Conservation (phyloP, 441 rosid species). For the Erodium trifolium region DNA sequence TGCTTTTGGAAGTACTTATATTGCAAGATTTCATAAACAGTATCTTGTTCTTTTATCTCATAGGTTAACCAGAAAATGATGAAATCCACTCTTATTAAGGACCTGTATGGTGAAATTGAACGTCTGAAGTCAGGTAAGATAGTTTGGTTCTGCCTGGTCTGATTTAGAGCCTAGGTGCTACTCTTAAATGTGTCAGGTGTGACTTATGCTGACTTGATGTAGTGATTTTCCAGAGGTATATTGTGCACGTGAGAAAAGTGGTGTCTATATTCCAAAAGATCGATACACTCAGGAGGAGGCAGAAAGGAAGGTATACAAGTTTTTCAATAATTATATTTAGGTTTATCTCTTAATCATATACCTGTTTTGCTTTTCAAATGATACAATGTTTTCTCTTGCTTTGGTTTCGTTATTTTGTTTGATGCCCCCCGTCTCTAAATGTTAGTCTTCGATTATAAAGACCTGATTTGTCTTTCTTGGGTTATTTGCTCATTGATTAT, state of each 20-base stretch:
- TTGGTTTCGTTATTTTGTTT: too few species aligned
- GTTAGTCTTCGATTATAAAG: neutral
- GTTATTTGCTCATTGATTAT: neutral
- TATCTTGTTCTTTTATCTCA: neutral
- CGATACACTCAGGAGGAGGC: slow-evolving; percentile 88
- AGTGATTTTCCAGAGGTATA: slow-evolving; percentile 60
- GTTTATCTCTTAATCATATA: too few species aligned
- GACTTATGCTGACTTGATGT: neutral
- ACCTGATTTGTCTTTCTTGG: neutral
- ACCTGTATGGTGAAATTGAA: slow-evolving; percentile 2
- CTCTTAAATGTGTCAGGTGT: neutral
- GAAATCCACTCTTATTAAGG: slow-evolving; percentile 31
- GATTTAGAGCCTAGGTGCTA: neutral
- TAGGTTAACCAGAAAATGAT: slow-evolving; percentile 99
- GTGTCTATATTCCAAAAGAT: slow-evolving; percentile 87
- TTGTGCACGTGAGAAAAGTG: slow-evolving; percentile 96
- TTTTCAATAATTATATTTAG: neutral
- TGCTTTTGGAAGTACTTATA: too few species aligned
- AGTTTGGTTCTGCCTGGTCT: neutral
- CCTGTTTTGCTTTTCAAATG: too few species aligned
- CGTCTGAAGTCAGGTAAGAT: neutral
- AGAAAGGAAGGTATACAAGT: slow-evolving; percentile 65
- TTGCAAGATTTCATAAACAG: too few species aligned
- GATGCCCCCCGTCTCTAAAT: too few species aligned
- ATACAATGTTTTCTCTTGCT: too few species aligned